Evolutionary conservation across 306 rosid genomes (phyloP), one percentile per base, ranked within the genome.

Genomic region (Malus asiatica): DNA sequence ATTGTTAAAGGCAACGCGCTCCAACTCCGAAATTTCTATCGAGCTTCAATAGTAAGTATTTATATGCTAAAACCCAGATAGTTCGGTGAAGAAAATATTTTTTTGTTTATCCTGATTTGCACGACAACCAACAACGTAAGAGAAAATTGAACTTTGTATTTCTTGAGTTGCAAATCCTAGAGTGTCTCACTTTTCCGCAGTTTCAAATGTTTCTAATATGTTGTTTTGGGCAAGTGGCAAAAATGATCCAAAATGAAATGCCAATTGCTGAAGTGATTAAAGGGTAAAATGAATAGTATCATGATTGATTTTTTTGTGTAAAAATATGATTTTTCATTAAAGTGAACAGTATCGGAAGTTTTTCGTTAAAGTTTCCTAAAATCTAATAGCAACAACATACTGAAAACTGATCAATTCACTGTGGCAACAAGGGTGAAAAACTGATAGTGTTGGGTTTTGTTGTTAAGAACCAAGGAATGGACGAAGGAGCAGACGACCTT

Each of bases 401-500:
- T 46, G 52, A 45, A 46, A 4, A 1, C 1, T 46, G 38, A 35
- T 35, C 8, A 35, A 5, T 35, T 35, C 2, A 33, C 5, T 5
- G 35, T 33, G 8, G 38, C 38, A 35, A 35, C 6, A 6, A 6
- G 38, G 38, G 38, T 35, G 38, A 35, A 35, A 35, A 35, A 35
- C 29, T 27, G 29, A 27, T 64, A 23, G 45, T 33, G 69, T 64
- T 8, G 45, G 6, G 13, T 64, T 64, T 64, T 62, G 46, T 9
- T 15, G 69, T 35, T 23, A 65, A 33, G 69, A 35, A 65, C 9
- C 69, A 73, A 15, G 7, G 44, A 61, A 73, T 61, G 77, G 2
- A 1, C 3, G 7, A 3, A 16, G 53, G 53, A 25, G 44, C 0
- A 1, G 45, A 0, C 0, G 20, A 18, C n/a, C 59, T 27, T 1